Conservation (phyloP, 2,329 filamentous ascomycete species). For the Calonectria crousiana region DNA sequence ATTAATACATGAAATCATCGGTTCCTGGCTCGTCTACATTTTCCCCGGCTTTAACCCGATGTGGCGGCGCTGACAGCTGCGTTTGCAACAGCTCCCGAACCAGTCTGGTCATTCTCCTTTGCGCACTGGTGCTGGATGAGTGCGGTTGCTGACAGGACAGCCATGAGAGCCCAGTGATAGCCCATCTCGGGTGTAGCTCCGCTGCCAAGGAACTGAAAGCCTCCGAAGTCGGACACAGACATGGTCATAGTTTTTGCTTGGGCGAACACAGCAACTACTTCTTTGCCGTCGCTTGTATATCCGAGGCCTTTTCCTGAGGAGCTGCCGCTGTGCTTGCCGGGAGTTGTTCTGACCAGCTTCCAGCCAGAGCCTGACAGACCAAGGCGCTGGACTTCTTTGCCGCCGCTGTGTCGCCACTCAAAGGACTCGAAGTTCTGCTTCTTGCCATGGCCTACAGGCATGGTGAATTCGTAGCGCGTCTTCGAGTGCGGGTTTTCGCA, state of each 20-base stretch:
- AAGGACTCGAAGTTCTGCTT: conserved; percentile 28
- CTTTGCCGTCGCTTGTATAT: not conserved
- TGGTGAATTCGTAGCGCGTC: conserved; percentile 24
- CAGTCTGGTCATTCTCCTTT: not conserved
- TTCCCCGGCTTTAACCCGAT: not conserved
- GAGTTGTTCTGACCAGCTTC: conserved; percentile 31
- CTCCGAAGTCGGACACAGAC: not conserved
- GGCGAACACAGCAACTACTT: conserved; percentile 1
- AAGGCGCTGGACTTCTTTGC: conserved; percentile 29
- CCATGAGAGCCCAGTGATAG: conserved; percentile 21
- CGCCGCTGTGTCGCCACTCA: conserved; percentile 30
- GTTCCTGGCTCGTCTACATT: no score
- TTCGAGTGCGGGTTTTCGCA: not conserved
- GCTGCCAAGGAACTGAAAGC: conserved; percentile 10
- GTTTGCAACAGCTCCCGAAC: not conserved
- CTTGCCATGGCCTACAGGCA: conserved; percentile 22
- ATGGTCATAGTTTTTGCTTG: not conserved
- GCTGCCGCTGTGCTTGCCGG: not conserved
- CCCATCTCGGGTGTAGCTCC: conserved; percentile 8
- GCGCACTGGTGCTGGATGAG: conserved; percentile 11
- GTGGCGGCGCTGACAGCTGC: not conserved
- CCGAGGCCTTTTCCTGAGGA: not conserved
- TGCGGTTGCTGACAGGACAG: not conserved
- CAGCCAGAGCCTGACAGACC: conserved; percentile 30
- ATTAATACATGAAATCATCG: not conserved